Base-by-base conservation (phyloP, 352 stramenopile genomes). In the Pythium utonaiense region DNA sequence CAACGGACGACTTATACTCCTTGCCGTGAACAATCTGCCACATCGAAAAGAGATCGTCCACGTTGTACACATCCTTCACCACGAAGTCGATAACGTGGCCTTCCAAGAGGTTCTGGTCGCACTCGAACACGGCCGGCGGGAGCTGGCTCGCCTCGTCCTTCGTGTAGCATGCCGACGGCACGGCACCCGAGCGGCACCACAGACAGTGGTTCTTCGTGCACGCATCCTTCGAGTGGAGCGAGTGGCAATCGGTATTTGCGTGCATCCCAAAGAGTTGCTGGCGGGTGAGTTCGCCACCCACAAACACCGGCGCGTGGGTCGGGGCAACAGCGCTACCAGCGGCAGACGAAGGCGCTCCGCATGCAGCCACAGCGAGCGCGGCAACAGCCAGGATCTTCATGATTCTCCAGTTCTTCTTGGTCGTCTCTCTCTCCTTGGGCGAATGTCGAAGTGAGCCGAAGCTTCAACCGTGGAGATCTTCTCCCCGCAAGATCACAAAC, bases 141-240 rank as follows among this genome's bases (percentile, higher is more conserved):
- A 93, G 69, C 55, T 83, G 68, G 2, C 68, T 64, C 22, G 84
- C 81, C 59, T 93, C 84, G 16, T 86, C 71, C 17, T 72, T 48
- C 22, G 72, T 87, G 75, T 91, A 91, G 66, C 84, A 93, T 34
- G 78, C 78, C 28, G 84, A 91, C n/a, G 76, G 79, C 41, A 93
- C 84, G n/a, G 84, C 84, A 12, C 78, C 81, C 33, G 76, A 90
- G 61, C 78, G 63, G 67, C 83, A 93, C 83, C 83, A 93, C 40
- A 70, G 74, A 67, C 83, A 93, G 55, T 88, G 73, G 41, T 64
- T 74, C 28, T 67, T 28, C 12, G 89, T 25, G 31, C 83, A 93
- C 62, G 49, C 50, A 24, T 83, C 71, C 53, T 88, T 70, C 27
- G 63, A 58, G 47, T 69, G 71, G 60, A 78, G 67, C 24, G 65